Evolutionary conservation across 1,284 basidiomycete species (phyloP).

Genomic region (Leccinum angustisporum): DNA sequence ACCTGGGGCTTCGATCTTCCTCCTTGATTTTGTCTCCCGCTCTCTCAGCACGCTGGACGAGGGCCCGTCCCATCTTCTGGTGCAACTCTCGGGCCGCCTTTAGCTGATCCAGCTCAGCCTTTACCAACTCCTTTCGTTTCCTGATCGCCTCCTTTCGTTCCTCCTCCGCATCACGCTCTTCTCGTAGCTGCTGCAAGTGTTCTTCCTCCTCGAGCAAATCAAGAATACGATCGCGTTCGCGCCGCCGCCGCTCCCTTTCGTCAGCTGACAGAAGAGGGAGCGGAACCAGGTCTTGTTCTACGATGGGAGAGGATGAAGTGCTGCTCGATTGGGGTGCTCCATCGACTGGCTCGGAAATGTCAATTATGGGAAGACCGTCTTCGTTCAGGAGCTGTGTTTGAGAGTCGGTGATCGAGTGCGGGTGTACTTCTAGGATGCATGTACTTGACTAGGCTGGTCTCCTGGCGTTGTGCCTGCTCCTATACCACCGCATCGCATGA

Average conservation of each 20-base stretch:
- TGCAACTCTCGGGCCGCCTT: slow-evolving; percentile 61
- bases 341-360: slow-evolving; percentile 63
- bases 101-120: slow-evolving; percentile 51
- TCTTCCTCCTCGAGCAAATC: slow-evolving; percentile 74
- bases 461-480: slow-evolving; percentile 45
- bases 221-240: slow-evolving; percentile 61
- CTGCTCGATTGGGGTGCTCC: slow-evolving; percentile 14
- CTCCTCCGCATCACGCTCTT: slow-evolving; percentile 42
- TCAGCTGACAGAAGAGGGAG: slow-evolving; percentile 46
- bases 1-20: slow-evolving; percentile 24
- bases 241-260: slow-evolving; percentile 49
- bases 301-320: slow-evolving; percentile 20
- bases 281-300: slow-evolving; percentile 47
- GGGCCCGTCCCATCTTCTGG: slow-evolving; percentile 73
- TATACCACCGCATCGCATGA: slow-evolving; percentile 96
- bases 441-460: slow-evolving; percentile 63
- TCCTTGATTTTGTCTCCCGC: slow-evolving; percentile 43
- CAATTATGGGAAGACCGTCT: slow-evolving; percentile 75
- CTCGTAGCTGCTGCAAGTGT: slow-evolving; percentile 41
- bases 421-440: slow-evolving; percentile 27
- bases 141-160: slow-evolving; percentile 46
- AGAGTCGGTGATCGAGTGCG: slow-evolving; percentile 19
- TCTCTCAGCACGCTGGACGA: slow-evolving; percentile 50
- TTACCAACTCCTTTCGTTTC: slow-evolving; percentile 51
- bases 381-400: slow-evolving; percentile 61